These are phyloP conservation scores for Byssoonygena ceratinophila DNA, from an alignment of 2,329 filamentous ascomycete genomes.

Conservation along the genomic window DNA sequence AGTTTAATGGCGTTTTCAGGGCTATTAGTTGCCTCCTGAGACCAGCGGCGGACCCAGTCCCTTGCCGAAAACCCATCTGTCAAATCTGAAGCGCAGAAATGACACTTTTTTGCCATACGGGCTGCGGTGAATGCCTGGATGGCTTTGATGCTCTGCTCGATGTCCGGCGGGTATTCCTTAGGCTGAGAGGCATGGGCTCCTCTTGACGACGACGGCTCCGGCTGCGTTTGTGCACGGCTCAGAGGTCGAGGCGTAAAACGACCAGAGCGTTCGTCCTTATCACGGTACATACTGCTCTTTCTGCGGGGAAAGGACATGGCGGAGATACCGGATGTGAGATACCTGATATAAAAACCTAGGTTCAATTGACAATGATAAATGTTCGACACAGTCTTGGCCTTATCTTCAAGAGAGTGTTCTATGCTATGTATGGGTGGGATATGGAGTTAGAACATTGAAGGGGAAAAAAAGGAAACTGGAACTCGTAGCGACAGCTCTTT, in stretches of 20 bases:
- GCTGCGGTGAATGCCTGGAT: slow-evolving; percentile 11
- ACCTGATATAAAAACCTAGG: no score
- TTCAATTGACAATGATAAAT: no score
- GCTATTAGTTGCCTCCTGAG: not conserved
- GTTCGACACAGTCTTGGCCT: no score
- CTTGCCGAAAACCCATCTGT: slow-evolving; percentile 9
- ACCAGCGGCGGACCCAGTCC: slow-evolving; percentile 13
- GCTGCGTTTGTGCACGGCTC: not conserved
- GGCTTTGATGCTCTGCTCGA: slow-evolving; percentile 11
- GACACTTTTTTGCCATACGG: slow-evolving; percentile 12
- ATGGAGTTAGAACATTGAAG: no score
- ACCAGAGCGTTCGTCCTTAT: not conserved
- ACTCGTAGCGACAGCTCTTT: no score
- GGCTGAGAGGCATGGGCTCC: slow-evolving; percentile 43
- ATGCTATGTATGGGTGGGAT: no score
- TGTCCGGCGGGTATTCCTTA: slow-evolving; percentile 5
- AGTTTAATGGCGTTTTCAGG: slow-evolving; percentile 6
- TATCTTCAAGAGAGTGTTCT: no score
- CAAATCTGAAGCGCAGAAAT: slow-evolving; percentile 9
- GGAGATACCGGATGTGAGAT: no score
- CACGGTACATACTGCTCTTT: not conserved
- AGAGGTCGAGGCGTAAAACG: not conserved
- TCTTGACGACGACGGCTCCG: not conserved
- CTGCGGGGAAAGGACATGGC: not conserved
- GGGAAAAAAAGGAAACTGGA: no score